phyloP scores from a whole-genome alignment of 768 basidiomycete species.

The Kwoniella botswanensis region DNA sequence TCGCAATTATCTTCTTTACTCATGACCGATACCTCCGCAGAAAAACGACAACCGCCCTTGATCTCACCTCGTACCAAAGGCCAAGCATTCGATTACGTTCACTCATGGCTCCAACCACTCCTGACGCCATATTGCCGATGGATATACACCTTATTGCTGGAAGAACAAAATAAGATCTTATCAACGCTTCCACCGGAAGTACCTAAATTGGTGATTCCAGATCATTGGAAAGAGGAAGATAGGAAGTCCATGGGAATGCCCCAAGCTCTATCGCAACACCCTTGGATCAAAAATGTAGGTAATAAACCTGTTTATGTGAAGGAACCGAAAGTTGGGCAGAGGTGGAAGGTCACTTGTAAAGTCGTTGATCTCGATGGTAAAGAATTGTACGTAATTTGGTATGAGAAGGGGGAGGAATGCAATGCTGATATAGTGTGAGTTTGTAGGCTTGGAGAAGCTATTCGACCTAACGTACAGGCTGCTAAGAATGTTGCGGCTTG shows the following conservation, averaged over 20 bases:
- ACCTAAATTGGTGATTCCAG: conserved; percentile 9
- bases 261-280: conserved; percentile 19
- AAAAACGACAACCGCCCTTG: no score
- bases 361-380: conserved; percentile 5
- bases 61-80: conserved; percentile 18
- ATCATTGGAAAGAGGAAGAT: conserved; percentile 25
- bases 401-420: not conserved
- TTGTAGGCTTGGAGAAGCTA: conserved; percentile 25
- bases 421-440: not conserved
- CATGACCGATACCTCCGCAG: no score
- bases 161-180: conserved; percentile 20
- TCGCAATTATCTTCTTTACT: not conserved
- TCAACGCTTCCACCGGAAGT: conserved; percentile 1
- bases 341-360: conserved; percentile 15
- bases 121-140: conserved; percentile 37
- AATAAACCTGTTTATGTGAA: conserved; percentile 10
- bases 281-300: conserved; percentile 7
- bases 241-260: conserved; percentile 12
- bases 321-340: not conserved
- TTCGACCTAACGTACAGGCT: conserved; percentile 21
- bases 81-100: conserved; percentile 39
- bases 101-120: conserved; percentile 36
- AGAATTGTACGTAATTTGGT: conserved; percentile 10
- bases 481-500: conserved; percentile 38
- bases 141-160: conserved; percentile 21